Evolutionary conservation across 1,284 basidiomycete species (phyloP), one percentile per base, ranked within the genome.

Genomic region (Phylloporus gajari): DNA sequence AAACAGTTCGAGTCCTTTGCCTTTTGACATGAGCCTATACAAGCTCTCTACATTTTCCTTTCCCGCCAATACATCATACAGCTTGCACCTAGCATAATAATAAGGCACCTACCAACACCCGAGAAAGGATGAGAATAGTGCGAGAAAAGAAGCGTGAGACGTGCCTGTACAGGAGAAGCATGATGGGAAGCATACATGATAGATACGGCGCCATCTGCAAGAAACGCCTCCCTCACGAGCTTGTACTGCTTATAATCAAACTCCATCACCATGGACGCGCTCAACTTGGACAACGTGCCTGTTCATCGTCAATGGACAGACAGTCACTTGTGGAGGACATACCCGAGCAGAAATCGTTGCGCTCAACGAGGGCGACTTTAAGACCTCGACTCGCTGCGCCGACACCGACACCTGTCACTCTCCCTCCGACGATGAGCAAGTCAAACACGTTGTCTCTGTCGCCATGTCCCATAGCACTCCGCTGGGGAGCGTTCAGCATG

Each of bases 31-130:
- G 76, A 98, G 87, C n/a, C n/a, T n/a, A 84, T 99, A 99, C 17
- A 95, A 96, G 6, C 90, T 89, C 83, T 97, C 96, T 95, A 99
- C 98, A 84, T 99, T 99, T 83, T 98, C 95, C 80, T 94, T 94
- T 1, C 97, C 97, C 21, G 97, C 97, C 44, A 99, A 88, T 40
- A 98, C 63, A 83, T 99, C 97, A 86, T 99, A 99, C 88, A 98
- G 88, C 87, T 99, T 99, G 86, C 95, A 97, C n/a, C 97, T 97
- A 4, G 91, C 93, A 87, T 91, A 97, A 84, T 97, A 99, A 85
- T 99, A 99, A 0, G 97, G 97, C 8, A 99, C 89, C 80, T 98
- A 96, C 97, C 97, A 99, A 84, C 95, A 97, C 72, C 93, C 95
- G 78, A 75, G 81, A 77, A 35, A 62, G 65, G 15, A 40, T 13